Evolutionary conservation across 768 basidiomycete species (phyloP), one percentile per base, ranked within the genome.

Genomic region (Podaxis carcinomalis): DNA sequence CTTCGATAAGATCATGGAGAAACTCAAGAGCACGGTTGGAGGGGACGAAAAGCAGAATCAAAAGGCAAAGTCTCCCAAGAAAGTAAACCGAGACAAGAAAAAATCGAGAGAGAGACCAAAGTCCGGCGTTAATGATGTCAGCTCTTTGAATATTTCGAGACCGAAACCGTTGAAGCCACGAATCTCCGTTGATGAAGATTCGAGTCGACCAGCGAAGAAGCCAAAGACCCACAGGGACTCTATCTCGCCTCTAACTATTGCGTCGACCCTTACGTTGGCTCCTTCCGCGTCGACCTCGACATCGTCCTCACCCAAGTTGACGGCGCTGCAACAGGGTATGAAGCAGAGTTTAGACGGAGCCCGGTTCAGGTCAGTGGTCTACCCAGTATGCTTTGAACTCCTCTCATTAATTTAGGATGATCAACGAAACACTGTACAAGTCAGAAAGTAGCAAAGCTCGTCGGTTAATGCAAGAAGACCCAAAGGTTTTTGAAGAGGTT

Each of bases 391-490:
- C 44, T 23, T 11, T 11, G 47, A 19, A 40, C 14, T 37, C n/a
- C 40, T 60, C 57, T 56, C 40, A 46, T 35, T 13, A 4, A 16
- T 35, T 53, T 63, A 93, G 95, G 68, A 83, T 91, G 78, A 89
- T 98, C 59, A 99, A 99, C 70, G 95, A 98, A 76, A 82, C 80
- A 40, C 76, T 99, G 32, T 99, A 99, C 76, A 96, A 95, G 65
- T 89, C 88, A 0, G 83, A 86, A 57, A 93, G 94, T 67, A 75
- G 71, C 37, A 78, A 89, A 46, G 92, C 93, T 13, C 82, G 83
- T 63, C 75, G 83, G 60, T 85, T 97, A 85, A 93, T 98, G 88
- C 84, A 83, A 70, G 82, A 88, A 32, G 90, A 96, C 70, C 88
- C 91, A 6, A 81, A 80, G 35, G 80, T 91, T 10, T 98, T 92